These are phyloP conservation scores for Penicillium aurantiogriseum DNA, from an alignment of 2,329 filamentous ascomycete genomes.

Conservation along the genomic window DNA sequence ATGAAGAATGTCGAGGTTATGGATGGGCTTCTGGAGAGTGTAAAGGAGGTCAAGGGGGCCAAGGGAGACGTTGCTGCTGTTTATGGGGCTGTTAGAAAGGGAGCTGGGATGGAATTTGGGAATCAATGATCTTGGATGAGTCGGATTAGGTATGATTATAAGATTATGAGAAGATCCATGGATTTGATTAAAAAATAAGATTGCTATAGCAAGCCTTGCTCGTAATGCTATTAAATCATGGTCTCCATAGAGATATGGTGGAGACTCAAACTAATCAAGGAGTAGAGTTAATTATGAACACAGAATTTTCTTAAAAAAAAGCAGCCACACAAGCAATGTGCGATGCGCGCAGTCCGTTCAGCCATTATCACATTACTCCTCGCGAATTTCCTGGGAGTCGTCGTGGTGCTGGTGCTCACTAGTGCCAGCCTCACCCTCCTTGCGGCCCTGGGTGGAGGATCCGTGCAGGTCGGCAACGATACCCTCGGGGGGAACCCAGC, in stretches of 20 bases:
- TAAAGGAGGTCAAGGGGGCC: constrained; percentile 67
- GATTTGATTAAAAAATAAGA: not conserved
- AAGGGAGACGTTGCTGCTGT: constrained; percentile 78
- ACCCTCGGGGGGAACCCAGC: constrained; percentile 45
- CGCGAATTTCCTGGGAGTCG: constrained; percentile 8
- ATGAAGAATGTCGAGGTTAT: constrained; percentile 66
- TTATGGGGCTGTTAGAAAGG: constrained; percentile 75
- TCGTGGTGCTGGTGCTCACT: constrained; percentile 25
- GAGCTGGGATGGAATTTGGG: constrained; percentile 72
- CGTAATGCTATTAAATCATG: constrained; percentile 9
- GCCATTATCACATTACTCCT: constrained; percentile 12
- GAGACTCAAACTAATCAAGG: constrained; percentile 9
- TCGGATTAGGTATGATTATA: not conserved
- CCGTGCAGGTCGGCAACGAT: constrained; percentile 31
- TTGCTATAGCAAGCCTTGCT: not conserved
- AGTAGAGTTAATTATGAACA: constrained; percentile 19
- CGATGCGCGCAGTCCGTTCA: not conserved
- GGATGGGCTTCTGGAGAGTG: constrained; percentile 65
- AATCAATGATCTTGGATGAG: constrained; percentile 47
- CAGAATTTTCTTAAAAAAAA: constrained; percentile 14
- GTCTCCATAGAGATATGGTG: constrained; percentile 8
- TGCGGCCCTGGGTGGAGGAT: constrained; percentile 10
- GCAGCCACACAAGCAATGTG: not conserved
- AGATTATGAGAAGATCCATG: not conserved
- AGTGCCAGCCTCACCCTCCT: constrained; percentile 21